Base-by-base conservation (phyloP, 2,329 filamentous ascomycete genomes). In the Sclerotinia trifoliorum region DNA sequence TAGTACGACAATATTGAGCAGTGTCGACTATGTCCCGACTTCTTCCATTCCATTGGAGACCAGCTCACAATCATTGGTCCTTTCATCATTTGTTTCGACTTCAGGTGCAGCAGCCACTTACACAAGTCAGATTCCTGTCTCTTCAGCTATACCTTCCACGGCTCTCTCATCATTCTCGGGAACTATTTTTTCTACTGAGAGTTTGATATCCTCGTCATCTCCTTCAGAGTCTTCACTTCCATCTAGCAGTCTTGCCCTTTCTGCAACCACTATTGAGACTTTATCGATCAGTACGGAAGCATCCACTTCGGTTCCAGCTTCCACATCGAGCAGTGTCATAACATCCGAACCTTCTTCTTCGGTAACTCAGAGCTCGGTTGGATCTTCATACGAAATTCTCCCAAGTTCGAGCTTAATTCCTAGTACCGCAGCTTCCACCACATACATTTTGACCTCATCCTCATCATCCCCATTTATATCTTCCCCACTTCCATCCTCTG, bases 401-500 rank as follows among this genome's bases (percentile, higher is more conserved):
- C n/a, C 60, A 26, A 35, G 29, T 51, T 51, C 29, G 15, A 62
- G 60, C n/a, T 62, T 62, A 7, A 13, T 62, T 26, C 29, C 29
- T 6, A 62, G 60, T 39, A 62, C 60, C 10, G 46, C 60, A 39
- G 46, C 46, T 51, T 62, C 46, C 21, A 62, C 60, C 46, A 62
- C 60, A 6, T 62, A 62, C 29, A 26, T 19, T n/a, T 39, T 26
- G 15, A 29, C 11, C 32, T 11, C 24, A 39, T 21, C 60, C 5
- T 62, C 60, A 10, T 56, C 54, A 24, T 62, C 60, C 44, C 39
- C 46, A 4, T 15, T 62, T 13, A 5, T 39, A 39, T 51, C 60
- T 39, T 62, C 60, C 4, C 8, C 29, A 6, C 15, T 62, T 13
- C 29, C 60, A 51, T 62, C 46, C 7, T 62, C 60, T 26, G 46